A percentile compares a stretch with the other conserved stretches of the same genome.
Evolutionary conservation across 2,329 filamentous ascomycete genomes (phyloP).

Genomic region (Hymenoscyphus linearis): DNA sequence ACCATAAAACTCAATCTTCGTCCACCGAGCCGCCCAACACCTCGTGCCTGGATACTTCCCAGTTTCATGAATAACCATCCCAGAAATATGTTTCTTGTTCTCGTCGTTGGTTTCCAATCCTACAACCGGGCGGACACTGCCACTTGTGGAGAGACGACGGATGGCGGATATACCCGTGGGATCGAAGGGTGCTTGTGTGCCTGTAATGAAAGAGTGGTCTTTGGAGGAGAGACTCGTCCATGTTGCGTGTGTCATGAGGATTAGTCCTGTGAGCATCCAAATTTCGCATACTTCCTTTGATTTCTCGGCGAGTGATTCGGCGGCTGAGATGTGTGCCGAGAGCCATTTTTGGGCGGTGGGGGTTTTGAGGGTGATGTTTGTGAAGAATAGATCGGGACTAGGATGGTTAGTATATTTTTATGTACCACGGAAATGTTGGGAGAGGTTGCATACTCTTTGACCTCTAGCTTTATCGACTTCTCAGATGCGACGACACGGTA

Average conservation of each 20-base stretch:
- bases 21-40: constrained; percentile 22
- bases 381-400: constrained; percentile 20
- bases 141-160: constrained; percentile 19
- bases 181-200: constrained; percentile 20
- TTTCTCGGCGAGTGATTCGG: constrained; percentile 9
- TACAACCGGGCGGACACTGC: constrained; percentile 17
- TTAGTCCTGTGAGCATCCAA: constrained; percentile 23
- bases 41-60: constrained; percentile 23
- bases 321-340: constrained; percentile 19
- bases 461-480: constrained; percentile 19
- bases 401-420: background rate
- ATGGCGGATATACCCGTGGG: constrained; percentile 17
- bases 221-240: constrained; percentile 20
- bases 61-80: constrained; percentile 21
- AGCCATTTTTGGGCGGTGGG: constrained; percentile 22
- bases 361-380: constrained; percentile 17
- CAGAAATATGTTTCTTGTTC: constrained; percentile 11
- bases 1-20: constrained; percentile 16
- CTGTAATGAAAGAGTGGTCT: constrained; percentile 13
- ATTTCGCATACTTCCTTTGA: constrained; percentile 10
- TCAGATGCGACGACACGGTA: constrained; percentile 23
- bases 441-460: constrained; percentile 17
- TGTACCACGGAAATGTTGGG: too few species aligned
- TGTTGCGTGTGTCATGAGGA: constrained; percentile 26
- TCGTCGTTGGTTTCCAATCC: constrained; percentile 11